A percentile compares a stretch with the other conserved stretches of the same genome.
These are phyloP conservation scores for Aspergillus avenaceus DNA, from an alignment of 495 filamentous ascomycete genomes.

Conservation along the genomic window DNA sequence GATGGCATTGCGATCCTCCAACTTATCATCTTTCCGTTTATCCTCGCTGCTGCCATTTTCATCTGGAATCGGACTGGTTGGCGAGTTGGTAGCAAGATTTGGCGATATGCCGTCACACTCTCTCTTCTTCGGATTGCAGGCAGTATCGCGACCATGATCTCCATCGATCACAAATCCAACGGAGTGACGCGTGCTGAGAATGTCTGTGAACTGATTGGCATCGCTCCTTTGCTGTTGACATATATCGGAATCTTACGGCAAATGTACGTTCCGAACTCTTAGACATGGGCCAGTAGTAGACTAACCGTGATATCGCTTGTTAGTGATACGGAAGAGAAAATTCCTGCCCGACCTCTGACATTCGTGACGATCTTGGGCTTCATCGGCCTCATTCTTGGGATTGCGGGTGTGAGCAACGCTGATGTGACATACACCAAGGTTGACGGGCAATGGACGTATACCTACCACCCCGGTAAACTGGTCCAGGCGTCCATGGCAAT, in stretches of 20 bases:
- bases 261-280: constrained; percentile 14
- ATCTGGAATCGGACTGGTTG: constrained; percentile 29
- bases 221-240: constrained; percentile 25
- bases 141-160: constrained; percentile 20
- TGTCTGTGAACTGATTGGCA: constrained; percentile 28
- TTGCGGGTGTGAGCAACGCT: constrained; percentile 19
- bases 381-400: constrained; percentile 26
- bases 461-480: constrained; percentile 12
- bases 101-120: constrained; percentile 24
- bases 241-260: constrained; percentile 25
- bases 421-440: too few relatives aligned
- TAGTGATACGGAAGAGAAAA: constrained; percentile 17
- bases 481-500: constrained; percentile 26
- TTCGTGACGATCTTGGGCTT: constrained; percentile 14
- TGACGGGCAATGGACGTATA: not conserved
- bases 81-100: constrained; percentile 23
- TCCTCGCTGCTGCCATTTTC: constrained; percentile 17
- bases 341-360: constrained; percentile 9
- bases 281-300: not conserved
- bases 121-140: constrained; percentile 27
- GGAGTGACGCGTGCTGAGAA: constrained; percentile 12
- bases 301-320: constrained; percentile 8
- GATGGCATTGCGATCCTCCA: constrained; percentile 30
- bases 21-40: constrained; percentile 23
- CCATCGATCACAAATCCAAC: constrained; percentile 13